Evolutionary conservation across 176 grass and related monocot genomes (phyloP), one percentile per base, ranked within the genome.

Genomic region (Elymus sibiricus): DNA sequence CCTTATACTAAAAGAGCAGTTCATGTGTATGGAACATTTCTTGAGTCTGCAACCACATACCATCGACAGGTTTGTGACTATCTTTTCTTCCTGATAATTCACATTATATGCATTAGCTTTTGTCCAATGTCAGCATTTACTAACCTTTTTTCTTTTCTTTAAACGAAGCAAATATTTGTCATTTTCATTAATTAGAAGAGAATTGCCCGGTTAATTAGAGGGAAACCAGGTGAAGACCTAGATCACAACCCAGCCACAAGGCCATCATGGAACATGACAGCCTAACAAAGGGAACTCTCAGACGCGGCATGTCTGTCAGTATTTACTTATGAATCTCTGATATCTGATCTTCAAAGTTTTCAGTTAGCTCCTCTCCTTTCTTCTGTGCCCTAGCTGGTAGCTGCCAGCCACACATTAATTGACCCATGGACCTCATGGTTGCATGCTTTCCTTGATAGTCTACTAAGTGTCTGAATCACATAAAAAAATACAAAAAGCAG

Each of bases 1-100:
- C 97, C 97, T 7, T 94, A 97, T 77, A 93, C 88, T 32, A 91
- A 91, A 80, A 76, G 67, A 66, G 94, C 83, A 11, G 87, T 99
- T 89, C 88, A 12, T 82, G 76, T 85, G 9, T 94, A 94, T 86
- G 88, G 94, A 47, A 88, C 89, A 77, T 99, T 99, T 87, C 90
- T 97, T 39, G 89, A 97, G 58, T 94, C 92, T 13, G 90, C 92
- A 76, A 93, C 92, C 14, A 99, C 87, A 64, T 99, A 97, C 62
- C 97, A 99, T 86, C 86, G n/a, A n/a, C 92, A 94, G 97, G 97
- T 99, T 80, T 80, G 76, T 80, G n/a, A 16, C 58, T 62, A 25
- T 78, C 79, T 73, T 53, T 16, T 72, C 53, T 64, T 81, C 8
- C 43, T 72, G 22, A 27, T 55, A 61, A 11, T 55, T 70, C 12